Percentiles rank a stretch among this genome's conserved stretches.
Conservation (phyloP, 2,329 filamentous ascomycete genomes). For the Diaporthe velutina region DNA sequence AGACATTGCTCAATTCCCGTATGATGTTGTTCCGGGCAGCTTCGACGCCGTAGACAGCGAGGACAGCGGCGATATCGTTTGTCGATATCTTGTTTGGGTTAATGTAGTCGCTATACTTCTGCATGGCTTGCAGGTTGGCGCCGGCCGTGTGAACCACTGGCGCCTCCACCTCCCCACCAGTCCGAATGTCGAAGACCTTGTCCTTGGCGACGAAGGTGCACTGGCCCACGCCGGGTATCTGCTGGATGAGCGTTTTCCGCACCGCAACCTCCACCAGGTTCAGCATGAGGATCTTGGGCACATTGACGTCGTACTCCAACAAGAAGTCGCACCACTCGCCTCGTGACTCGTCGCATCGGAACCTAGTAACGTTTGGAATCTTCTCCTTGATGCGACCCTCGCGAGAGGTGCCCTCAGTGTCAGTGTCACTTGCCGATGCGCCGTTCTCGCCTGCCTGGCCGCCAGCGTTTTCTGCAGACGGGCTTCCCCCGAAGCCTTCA, state of each 20-base stretch:
- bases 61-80: conserved; percentile 91
- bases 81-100: conserved; percentile 89
- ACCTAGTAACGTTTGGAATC: conserved; percentile 77
- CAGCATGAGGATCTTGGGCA: conserved; percentile 93
- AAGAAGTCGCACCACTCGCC: conserved; percentile 85
- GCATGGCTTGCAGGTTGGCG: conserved; percentile 92
- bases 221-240: conserved; percentile 81
- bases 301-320: conserved; percentile 83
- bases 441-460: conserved; percentile 56
- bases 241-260: conserved; percentile 85
- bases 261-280: conserved; percentile 88
- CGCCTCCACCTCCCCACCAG: conserved; percentile 63
- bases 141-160: conserved; percentile 82
- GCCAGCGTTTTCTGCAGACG: conserved; percentile 54
- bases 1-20: conserved; percentile 86
- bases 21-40: conserved; percentile 91
- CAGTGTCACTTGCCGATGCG: conserved; percentile 48
- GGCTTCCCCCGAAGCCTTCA: conserved; percentile 65
- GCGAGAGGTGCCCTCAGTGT: conserved; percentile 61
- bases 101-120: conserved; percentile 86
- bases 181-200: conserved; percentile 60
- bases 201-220: conserved; percentile 77
- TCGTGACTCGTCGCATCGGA: conserved; percentile 81
- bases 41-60: conserved; percentile 91
- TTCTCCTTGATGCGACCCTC: conserved; percentile 74